Evolutionary conservation across 1,139 yeast species (phyloP).

Genomic region (Suzukiozyma palmioleophila): DNA sequence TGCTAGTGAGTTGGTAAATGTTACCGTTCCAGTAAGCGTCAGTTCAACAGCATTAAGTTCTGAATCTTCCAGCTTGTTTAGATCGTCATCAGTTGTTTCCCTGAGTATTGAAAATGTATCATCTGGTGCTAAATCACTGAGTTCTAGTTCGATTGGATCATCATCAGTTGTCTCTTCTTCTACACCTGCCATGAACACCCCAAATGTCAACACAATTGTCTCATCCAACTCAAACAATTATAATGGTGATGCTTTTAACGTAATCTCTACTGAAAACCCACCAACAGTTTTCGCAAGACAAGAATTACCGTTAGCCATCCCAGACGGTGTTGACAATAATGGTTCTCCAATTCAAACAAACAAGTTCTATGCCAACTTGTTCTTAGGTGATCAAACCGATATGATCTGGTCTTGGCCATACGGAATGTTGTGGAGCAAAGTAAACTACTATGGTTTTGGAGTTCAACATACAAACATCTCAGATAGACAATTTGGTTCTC

Average conservation of each 20-base stretch:
- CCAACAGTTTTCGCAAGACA: slow-evolving; percentile 44
- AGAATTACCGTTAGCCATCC: slow-evolving; percentile 45
- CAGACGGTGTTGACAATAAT: slow-evolving; percentile 44
- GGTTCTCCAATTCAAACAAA: slow-evolving; percentile 64
- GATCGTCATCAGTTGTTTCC: not conserved
- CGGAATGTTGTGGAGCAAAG: slow-evolving; percentile 56
- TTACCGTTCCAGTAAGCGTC: not conserved
- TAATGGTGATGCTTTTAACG: slow-evolving; percentile 40
- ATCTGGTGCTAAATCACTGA: slow-evolving; percentile 1
- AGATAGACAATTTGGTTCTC: slow-evolving; percentile 65
- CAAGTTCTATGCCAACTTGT: slow-evolving; percentile 75
- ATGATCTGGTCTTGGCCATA: slow-evolving; percentile 81
- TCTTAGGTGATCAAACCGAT: slow-evolving; percentile 59
- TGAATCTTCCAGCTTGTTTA: not conserved
- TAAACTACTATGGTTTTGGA: slow-evolving; percentile 54
- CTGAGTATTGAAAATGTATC: slow-evolving; percentile 1
- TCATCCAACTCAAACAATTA: slow-evolving; percentile 7
- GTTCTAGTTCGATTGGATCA: slow-evolving; percentile 2
- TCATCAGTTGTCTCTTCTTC: slow-evolving; percentile 1
- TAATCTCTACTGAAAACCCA: slow-evolving; percentile 48
- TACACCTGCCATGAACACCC: not conserved
- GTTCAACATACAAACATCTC: slow-evolving; percentile 55
- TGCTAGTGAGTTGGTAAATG: not conserved
- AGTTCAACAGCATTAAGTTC: not conserved
- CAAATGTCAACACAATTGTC: not conserved